Evolutionary conservation across 176 grass and related monocot species (phyloP), one percentile per base, ranked within the genome.

Genomic region (Puccinellia tenuiflora): DNA sequence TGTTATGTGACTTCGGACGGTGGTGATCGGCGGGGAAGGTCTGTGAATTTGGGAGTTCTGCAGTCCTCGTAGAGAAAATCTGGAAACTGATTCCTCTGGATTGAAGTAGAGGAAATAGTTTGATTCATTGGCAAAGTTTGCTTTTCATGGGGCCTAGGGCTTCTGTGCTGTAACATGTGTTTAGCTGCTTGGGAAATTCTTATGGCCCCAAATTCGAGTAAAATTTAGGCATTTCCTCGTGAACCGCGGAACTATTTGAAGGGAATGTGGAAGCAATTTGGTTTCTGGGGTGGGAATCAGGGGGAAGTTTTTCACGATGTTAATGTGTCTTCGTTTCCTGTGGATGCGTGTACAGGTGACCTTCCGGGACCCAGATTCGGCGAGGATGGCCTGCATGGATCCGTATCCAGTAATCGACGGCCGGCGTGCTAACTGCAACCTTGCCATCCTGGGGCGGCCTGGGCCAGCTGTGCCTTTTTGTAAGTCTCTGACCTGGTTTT

Each of bases 381-480:
- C 92, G 38, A 92, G 83, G 76, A 84, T 75, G 87, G 90, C 92
- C 10, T 94, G 90, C 73, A 84, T 79, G 69, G 85, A 94, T 22
- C 92, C 92, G 0, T 86, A 85, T 76, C 92, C 92, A 0, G 82
- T 94, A 38, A 94, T 94, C 0, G 90, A 94, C 1, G 92, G 92
- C 25, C 45, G 92, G 25, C 87, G 87, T 5, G 92, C 92, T 1
- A 94, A 94, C 47, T 94, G 92, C 74, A 94, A 94, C 68, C 88
- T 94, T 40, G 92, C 92, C 68, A 81, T 91, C 40, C 80, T 90
- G 62, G 92, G 92, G 55, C 83, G 92, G 13, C 82, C 92, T 83
- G 90, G 82, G 6, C 82, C 90, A 47, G 82, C 74, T 65, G n/a
- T 90, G 43, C 85, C 92, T 47, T 92, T 88, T 14, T 83, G 90